phyloP scores from a whole-genome alignment of 164 flowering plant genomes.

The Paratinospora sagittata region DNA sequence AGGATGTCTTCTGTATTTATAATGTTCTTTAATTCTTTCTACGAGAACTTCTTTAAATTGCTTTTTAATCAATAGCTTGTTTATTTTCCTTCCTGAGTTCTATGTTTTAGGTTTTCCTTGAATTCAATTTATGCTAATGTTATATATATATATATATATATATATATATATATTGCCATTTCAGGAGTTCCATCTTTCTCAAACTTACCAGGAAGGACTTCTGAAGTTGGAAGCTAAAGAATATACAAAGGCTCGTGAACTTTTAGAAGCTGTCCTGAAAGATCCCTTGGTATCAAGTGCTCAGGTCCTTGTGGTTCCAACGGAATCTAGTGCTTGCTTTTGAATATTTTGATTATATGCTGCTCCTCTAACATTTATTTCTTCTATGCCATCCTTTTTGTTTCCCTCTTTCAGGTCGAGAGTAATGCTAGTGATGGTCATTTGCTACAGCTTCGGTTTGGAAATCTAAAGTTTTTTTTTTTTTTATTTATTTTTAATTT shows the following conservation, averaged over 20 bases:
- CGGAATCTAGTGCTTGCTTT: background rate
- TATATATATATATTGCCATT: slow-evolving; percentile 5
- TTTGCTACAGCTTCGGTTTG: slow-evolving; percentile 82
- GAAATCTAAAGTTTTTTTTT: background rate
- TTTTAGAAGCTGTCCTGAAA: slow-evolving; percentile 71
- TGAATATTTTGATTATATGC: background rate
- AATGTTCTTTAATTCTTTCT: too few relatives aligned
- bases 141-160: background rate
- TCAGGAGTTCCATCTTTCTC: slow-evolving; percentile 91
- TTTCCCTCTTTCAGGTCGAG: slow-evolving; percentile 46
- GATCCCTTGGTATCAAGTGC: slow-evolving; percentile 71
- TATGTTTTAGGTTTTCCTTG: background rate
- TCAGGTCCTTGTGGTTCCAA: slow-evolving; percentile 39
- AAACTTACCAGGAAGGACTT: slow-evolving; percentile 92
- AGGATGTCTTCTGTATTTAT: too few relatives aligned
- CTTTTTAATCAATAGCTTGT: too few relatives aligned
- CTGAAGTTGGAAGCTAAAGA: slow-evolving; percentile 77
- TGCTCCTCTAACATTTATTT: background rate
- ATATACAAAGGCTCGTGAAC: slow-evolving; percentile 69
- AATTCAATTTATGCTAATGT: background rate
- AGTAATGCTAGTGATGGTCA: slow-evolving; percentile 63
- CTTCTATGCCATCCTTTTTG: background rate
- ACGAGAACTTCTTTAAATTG: too few relatives aligned
- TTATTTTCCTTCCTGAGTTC: background rate
- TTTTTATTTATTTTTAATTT: background rate